Percentiles rank a stretch among this genome's conserved stretches.
These are phyloP conservation scores for Pyrenochaeta sp. DNA, from an alignment of 2,329 filamentous ascomycete species.

Conservation along the genomic window DNA sequence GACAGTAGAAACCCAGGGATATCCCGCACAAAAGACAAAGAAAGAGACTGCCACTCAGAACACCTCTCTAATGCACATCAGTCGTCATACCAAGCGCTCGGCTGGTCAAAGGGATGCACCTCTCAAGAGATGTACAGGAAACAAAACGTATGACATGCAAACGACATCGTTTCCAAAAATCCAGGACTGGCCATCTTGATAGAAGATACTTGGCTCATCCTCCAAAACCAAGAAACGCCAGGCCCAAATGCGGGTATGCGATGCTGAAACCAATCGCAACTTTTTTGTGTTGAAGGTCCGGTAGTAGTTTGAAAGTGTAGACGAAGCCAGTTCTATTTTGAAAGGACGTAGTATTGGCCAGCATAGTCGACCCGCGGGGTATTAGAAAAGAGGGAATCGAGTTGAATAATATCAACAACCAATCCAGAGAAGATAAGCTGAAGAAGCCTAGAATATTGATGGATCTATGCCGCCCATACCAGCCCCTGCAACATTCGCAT, in stretches of 20 bases:
- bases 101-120: constrained; percentile 36
- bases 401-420: constrained; percentile 12
- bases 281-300: constrained; percentile 24
- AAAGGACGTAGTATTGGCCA: constrained; percentile 32
- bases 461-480: constrained; percentile 66
- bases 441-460: constrained; percentile 53
- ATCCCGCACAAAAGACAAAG: constrained; percentile 27
- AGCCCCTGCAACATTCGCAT: constrained; percentile 60
- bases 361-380: constrained; percentile 25
- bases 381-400: constrained; percentile 28
- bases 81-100: constrained; percentile 38
- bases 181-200: constrained; percentile 21
- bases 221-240: constrained; percentile 33
- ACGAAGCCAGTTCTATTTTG: constrained; percentile 23
- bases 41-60: constrained; percentile 28
- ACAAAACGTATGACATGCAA: constrained; percentile 10
- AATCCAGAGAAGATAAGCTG: constrained; percentile 10
- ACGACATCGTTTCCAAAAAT: constrained; percentile 30
- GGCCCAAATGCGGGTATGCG: constrained; percentile 28
- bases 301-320: constrained; percentile 7
- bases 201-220: constrained; percentile 17
- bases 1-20: constrained; percentile 24
- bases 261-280: constrained; percentile 27
- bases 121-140: constrained; percentile 38
- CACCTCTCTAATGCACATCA: constrained; percentile 48